Conservation (phyloP, 768 basidiomycete species). For the Suillus subalutaceus region DNA sequence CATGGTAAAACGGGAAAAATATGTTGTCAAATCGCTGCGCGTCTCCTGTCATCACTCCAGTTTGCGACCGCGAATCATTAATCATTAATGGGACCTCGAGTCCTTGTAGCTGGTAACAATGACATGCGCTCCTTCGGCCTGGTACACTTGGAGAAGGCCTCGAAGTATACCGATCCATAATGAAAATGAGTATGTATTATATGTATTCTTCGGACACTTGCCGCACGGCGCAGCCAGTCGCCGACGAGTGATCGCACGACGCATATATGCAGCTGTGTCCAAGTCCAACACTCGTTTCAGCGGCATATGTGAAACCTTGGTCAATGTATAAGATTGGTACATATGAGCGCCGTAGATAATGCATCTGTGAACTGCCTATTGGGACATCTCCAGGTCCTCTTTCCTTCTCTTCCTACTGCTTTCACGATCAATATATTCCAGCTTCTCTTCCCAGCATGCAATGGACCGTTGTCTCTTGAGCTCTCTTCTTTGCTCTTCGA, state of each 20-base stretch:
- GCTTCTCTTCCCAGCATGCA: slow-evolving; percentile 46
- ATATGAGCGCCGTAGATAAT: neutral
- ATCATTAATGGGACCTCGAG: too few relatives aligned
- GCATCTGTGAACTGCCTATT: slow-evolving; percentile 12
- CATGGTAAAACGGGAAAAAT: slow-evolving; percentile 21
- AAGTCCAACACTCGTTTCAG: neutral
- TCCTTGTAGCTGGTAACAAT: too few relatives aligned
- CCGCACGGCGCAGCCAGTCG: too few relatives aligned
- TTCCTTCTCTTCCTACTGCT: slow-evolving; percentile 25
- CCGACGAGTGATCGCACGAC: too few relatives aligned
- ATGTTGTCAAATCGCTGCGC: neutral
- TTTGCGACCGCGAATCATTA: too few relatives aligned
- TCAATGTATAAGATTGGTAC: neutral
- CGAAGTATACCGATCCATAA: too few relatives aligned
- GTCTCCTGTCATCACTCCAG: neutral
- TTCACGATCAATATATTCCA: slow-evolving; percentile 31
- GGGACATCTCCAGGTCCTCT: slow-evolving; percentile 29
- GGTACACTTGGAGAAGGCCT: too few relatives aligned
- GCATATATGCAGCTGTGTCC: too few relatives aligned
- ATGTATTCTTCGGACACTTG: too few relatives aligned
- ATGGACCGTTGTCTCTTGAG: slow-evolving; percentile 42
- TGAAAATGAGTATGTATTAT: too few relatives aligned
- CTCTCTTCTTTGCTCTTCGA: slow-evolving; percentile 21
- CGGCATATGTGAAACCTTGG: too few relatives aligned
- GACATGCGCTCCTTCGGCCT: too few relatives aligned